Evolutionary conservation across 1,139 yeast species (phyloP).

Genomic region (Yamadazyma friedrichii): DNA sequence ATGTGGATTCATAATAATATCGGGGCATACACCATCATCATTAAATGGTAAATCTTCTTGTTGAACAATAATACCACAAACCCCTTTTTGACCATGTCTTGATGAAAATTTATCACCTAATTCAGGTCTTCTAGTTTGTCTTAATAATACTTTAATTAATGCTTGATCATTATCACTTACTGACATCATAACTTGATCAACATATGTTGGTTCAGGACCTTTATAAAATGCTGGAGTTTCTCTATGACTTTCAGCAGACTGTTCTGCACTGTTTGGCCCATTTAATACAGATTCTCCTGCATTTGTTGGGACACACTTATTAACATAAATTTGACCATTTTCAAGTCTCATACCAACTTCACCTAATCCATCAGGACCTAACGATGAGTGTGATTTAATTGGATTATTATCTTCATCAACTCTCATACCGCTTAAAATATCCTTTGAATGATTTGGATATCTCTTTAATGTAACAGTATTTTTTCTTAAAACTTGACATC

Average conservation of each 20-base stretch:
- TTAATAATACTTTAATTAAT: constrained; percentile 79
- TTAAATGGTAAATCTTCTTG: constrained; percentile 96
- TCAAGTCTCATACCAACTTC: constrained; percentile 92
- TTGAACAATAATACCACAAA: constrained; percentile 94
- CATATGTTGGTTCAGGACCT: constrained; percentile 93
- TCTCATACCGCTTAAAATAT: constrained; percentile 87
- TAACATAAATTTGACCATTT: constrained; percentile 91
- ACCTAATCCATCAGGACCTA: constrained; percentile 95
- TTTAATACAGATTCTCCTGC: constrained; percentile 71
- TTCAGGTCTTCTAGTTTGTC: constrained; percentile 98
- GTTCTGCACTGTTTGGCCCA: constrained; percentile 20
- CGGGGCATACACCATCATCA: constrained; percentile 88
- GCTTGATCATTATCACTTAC: constrained; percentile 96
- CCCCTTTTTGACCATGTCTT: constrained; percentile 98
- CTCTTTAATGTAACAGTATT: constrained; percentile 86
- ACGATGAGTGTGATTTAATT: constrained; percentile 77
- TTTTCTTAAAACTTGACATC: constrained; percentile 96
- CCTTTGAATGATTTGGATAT: constrained; percentile 92
- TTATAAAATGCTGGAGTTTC: constrained; percentile 90
- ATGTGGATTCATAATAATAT: constrained; percentile 97
- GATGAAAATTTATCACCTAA: constrained; percentile 96
- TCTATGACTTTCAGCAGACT: constrained; percentile 59
- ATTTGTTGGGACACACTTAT: constrained; percentile 88
- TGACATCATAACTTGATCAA: constrained; percentile 97
- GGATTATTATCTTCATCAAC: constrained; percentile 79